Evolutionary conservation across 2,329 filamentous ascomycete genomes (phyloP).

Genomic region (Fusarium annulatum): DNA sequence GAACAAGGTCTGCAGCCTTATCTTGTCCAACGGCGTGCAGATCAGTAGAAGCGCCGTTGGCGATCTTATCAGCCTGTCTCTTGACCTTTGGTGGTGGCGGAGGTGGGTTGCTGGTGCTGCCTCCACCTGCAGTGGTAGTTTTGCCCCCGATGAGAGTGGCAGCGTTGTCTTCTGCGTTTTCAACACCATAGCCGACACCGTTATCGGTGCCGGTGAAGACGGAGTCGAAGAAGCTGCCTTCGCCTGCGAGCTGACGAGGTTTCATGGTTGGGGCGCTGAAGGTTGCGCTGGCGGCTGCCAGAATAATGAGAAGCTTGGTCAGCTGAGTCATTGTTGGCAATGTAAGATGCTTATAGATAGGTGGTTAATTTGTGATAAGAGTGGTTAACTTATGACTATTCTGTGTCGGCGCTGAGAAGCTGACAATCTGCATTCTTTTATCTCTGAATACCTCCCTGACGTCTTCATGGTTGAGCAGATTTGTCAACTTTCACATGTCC

Average conservation of each 20-base stretch:
- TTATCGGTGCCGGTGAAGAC: not conserved
- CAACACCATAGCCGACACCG: not conserved
- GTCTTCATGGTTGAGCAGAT: not conserved
- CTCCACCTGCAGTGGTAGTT: not conserved
- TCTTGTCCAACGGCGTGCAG: not conserved
- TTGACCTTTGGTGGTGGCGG: not conserved
- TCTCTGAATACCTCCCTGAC: not conserved
- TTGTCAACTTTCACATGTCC: not conserved
- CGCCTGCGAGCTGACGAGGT: not conserved
- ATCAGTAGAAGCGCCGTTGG: not conserved
- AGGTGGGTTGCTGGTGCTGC: not conserved
- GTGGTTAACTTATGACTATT: not conserved
- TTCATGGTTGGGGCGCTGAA: not conserved
- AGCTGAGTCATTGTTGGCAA: not conserved
- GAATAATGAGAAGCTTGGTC: not conserved
- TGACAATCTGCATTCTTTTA: not conserved
- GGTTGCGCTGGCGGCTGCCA: not conserved
- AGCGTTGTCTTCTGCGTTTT: not conserved
- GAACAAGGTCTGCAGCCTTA: not conserved
- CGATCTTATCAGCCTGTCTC: conserved; percentile 5
- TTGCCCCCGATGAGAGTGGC: not conserved
- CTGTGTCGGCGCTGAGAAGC: not conserved
- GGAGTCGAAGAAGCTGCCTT: not conserved
- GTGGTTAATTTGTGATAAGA: no score
- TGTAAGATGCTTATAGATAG: not conserved